Percentiles rank a stretch among this genome's conserved stretches.
Conservation (phyloP, 371 early-diverging fungal genomes). For the Conidiobolus incongruus region DNA sequence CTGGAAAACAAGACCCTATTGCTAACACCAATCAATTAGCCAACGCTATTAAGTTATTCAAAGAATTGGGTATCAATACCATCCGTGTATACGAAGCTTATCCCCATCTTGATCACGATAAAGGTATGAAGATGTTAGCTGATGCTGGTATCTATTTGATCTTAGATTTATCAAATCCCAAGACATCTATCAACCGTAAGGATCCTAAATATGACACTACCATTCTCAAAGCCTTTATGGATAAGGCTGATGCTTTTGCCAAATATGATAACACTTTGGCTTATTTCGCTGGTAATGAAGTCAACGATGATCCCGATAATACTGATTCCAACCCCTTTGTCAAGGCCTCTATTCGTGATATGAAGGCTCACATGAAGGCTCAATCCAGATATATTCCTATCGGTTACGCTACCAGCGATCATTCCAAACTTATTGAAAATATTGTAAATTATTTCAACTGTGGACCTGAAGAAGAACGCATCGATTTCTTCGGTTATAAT, state of each 20-base stretch:
- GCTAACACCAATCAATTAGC: slow-evolving; percentile 30
- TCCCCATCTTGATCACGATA: slow-evolving; percentile 38
- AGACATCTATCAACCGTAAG: slow-evolving; percentile 34
- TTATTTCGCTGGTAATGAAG: slow-evolving; percentile 66
- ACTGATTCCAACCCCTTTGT: slow-evolving; percentile 46
- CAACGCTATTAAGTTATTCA: slow-evolving; percentile 38
- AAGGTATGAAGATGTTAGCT: slow-evolving; percentile 45
- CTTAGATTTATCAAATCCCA: slow-evolving; percentile 37
- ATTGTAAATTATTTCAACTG: slow-evolving; percentile 51
- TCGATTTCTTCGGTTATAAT: slow-evolving; percentile 54
- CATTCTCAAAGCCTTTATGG: slow-evolving; percentile 24
- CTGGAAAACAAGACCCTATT: slow-evolving; percentile 26
- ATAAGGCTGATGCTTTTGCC: slow-evolving; percentile 37
- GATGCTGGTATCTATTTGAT: slow-evolving; percentile 46
- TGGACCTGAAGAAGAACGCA: slow-evolving; percentile 29
- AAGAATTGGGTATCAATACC: slow-evolving; percentile 41
- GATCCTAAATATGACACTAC: slow-evolving; percentile 34
- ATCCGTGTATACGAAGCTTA: slow-evolving; percentile 51
- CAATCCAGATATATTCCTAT: slow-evolving; percentile 31
- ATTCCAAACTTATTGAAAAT: slow-evolving; percentile 34
- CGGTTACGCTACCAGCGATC: slow-evolving; percentile 63
- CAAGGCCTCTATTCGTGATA: slow-evolving; percentile 46
- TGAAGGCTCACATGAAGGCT: slow-evolving; percentile 31
- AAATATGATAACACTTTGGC: slow-evolving; percentile 37
- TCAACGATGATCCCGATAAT: slow-evolving; percentile 36